Evolutionary conservation across 768 basidiomycete species (phyloP).

Genomic region (Suillus plorans): DNA sequence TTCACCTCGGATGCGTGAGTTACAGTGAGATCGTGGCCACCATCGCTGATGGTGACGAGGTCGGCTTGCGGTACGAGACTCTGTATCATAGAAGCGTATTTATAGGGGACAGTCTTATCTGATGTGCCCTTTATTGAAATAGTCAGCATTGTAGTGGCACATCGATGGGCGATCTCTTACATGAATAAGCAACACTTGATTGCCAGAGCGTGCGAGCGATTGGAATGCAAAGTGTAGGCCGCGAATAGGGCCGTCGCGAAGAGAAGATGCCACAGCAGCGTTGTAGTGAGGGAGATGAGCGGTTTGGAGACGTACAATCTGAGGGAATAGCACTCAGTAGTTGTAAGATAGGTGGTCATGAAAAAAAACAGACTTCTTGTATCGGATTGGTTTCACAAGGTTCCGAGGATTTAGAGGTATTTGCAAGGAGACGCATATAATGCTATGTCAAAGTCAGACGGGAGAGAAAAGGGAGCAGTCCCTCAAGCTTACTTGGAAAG

Average conservation of each 20-base stretch:
- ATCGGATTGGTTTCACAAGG: constrained; percentile 33
- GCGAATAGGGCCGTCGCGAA: constrained; percentile 71
- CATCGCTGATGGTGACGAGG: constrained; percentile 29
- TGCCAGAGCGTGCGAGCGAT: constrained; percentile 45
- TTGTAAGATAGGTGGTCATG: not conserved
- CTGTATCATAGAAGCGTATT: constrained; percentile 31
- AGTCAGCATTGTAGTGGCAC: not conserved
- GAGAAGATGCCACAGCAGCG: constrained; percentile 71
- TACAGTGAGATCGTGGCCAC: constrained; percentile 31
- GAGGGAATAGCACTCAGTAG: not conserved
- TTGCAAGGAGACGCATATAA: constrained; percentile 52
- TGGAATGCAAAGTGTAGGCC: constrained; percentile 57
- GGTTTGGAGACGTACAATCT: constrained; percentile 78
- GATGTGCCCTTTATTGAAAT: constrained; percentile 26
- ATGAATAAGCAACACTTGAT: constrained; percentile 63
- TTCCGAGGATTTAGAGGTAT: constrained; percentile 27
- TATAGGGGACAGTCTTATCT: constrained; percentile 34
- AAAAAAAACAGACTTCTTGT: constrained; percentile 38
- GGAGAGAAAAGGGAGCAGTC: not conserved
- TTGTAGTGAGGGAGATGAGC: constrained; percentile 77
- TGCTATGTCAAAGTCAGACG: constrained; percentile 31
- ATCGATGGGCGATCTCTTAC: constrained; percentile 33
- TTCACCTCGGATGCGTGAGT: constrained; percentile 34
- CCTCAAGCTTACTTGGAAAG: constrained; percentile 51
- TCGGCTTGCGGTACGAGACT: constrained; percentile 28